Conservation (phyloP, 2,329 filamentous ascomycete genomes). For the Ramichloridium luteum region DNA sequence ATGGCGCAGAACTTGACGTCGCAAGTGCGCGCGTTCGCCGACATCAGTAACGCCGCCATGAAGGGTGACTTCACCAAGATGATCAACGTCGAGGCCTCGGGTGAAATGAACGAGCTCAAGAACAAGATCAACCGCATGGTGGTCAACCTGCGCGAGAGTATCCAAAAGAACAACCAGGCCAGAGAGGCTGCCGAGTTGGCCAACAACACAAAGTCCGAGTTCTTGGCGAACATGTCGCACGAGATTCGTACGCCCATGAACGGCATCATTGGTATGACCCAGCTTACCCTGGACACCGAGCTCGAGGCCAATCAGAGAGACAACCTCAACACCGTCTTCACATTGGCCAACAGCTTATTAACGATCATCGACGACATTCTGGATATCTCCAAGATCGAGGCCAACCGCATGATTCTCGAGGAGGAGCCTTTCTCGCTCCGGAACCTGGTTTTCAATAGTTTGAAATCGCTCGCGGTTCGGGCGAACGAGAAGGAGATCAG, state of each 20-base stretch:
- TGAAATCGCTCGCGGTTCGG: slow-evolving; percentile 94
- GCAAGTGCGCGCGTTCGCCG: slow-evolving; percentile 93
- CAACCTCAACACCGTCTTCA: slow-evolving; percentile 97
- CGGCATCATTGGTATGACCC: slow-evolving; percentile 96
- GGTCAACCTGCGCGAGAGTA: slow-evolving; percentile 85
- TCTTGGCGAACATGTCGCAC: slow-evolving; percentile 97
- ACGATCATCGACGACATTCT: slow-evolving; percentile 84
- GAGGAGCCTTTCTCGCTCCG: slow-evolving; percentile 92
- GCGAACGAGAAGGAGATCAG: slow-evolving; percentile 92
- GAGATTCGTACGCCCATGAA: slow-evolving; percentile 97
- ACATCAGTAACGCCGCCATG: slow-evolving; percentile 95
- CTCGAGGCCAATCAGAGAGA: slow-evolving; percentile 90
- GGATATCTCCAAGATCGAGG: slow-evolving; percentile 69
- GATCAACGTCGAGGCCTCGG: slow-evolving; percentile 91
- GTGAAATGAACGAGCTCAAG: slow-evolving; percentile 98
- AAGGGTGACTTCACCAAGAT: slow-evolving; percentile 95
- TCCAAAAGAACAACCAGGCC: slow-evolving; percentile 90
- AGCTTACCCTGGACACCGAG: slow-evolving; percentile 85
- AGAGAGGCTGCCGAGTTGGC: slow-evolving; percentile 92
- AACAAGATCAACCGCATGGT: slow-evolving; percentile 99
- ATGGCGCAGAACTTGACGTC: slow-evolving; percentile 78
- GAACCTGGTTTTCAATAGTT: slow-evolving; percentile 89
- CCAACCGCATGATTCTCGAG: slow-evolving; percentile 95
- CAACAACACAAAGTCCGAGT: slow-evolving; percentile 97
- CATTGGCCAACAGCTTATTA: slow-evolving; percentile 84